Evolutionary conservation across 306 rosid genomes (phyloP), one percentile per base, ranked within the genome.

Genomic region (Psophocarpus tetragonolobus): DNA sequence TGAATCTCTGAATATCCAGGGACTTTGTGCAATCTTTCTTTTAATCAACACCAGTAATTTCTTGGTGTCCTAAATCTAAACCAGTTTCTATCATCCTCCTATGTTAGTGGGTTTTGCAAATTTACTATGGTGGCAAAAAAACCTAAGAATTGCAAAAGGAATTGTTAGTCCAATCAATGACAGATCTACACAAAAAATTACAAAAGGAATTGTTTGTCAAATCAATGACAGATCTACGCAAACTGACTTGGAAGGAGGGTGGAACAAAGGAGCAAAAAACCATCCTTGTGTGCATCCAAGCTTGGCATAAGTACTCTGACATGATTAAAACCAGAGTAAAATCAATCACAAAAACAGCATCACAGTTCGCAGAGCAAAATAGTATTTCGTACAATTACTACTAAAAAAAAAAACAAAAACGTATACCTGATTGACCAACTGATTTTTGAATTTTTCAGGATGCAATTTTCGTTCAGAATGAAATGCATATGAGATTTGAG

Each of bases 401-500:
- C 15, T 27, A 35, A 51, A 82, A 75, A 38, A 74, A 79, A n/a
- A n/a, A n/a, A n/a, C n/a, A n/a, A n/a, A n/a, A n/a, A n/a, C n/a
- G 5, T 2, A 65, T 89, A 91, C 99, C 97, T 92, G 97, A 85
- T 95, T 95, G 67, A 87, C 85, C 71, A 91, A 71, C 83, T 92
- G 99, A 66, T 91, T 91, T 76, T 92, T 95, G 77, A 92, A 95
- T 66, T 91, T 95, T 79, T 95, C 97, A 5, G 99, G 99, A 87
- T 95, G 91, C 93, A 77, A 39, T 83, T 95, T 95, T 53, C 97
- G 80, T 84, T 95, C 97, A 27, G 97, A 88, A 84, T 95, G 99
- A 88, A 95, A 95, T 45, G 97, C 97, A 81, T 95, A 95, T 9
- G 99, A 95, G 69, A 95, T 91, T 86, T 95, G 97, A 79, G 99